Percentiles rank a stretch among this genome's conserved stretches.
Conservation (phyloP, 139 green algal genomes). For the Bryopsis sp. region DNA sequence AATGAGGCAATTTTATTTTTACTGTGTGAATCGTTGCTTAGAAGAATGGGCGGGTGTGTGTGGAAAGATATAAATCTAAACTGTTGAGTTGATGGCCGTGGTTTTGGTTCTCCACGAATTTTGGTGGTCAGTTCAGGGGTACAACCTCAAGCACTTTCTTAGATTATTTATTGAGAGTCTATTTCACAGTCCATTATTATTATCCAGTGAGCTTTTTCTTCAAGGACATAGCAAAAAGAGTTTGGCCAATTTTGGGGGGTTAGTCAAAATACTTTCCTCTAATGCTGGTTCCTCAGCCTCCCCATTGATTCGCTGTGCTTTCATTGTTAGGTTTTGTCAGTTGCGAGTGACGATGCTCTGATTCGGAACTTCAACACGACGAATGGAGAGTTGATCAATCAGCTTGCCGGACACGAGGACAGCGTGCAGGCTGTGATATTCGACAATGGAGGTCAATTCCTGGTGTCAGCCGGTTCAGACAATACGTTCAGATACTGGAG, state of each 20-base stretch:
- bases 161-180: no score
- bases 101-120: no score
- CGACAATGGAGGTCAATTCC: constrained; percentile 46
- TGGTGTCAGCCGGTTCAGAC: constrained; percentile 58
- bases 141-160: no score
- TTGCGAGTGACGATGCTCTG: constrained; percentile 59
- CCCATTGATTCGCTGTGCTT: no score
- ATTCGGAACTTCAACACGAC: constrained; percentile 36
- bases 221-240: no score
- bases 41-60: neutral
- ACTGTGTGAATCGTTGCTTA: neutral
- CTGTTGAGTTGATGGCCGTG: no score
- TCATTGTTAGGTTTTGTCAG: constrained; percentile 51
- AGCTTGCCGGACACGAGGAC: constrained; percentile 66
- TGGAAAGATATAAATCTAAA: no score
- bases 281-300: neutral
- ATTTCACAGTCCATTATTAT: no score
- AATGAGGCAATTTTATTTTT: neutral
- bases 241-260: no score
- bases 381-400: constrained; percentile 31
- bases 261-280: neutral
- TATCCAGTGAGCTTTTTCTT: no score
- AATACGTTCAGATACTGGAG: constrained; percentile 60
- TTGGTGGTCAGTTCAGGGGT: no score
- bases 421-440: constrained; percentile 60